These are phyloP conservation scores for Pleurostoma richardsiae DNA, from an alignment of 2,329 filamentous ascomycete species.

Conservation along the genomic window DNA sequence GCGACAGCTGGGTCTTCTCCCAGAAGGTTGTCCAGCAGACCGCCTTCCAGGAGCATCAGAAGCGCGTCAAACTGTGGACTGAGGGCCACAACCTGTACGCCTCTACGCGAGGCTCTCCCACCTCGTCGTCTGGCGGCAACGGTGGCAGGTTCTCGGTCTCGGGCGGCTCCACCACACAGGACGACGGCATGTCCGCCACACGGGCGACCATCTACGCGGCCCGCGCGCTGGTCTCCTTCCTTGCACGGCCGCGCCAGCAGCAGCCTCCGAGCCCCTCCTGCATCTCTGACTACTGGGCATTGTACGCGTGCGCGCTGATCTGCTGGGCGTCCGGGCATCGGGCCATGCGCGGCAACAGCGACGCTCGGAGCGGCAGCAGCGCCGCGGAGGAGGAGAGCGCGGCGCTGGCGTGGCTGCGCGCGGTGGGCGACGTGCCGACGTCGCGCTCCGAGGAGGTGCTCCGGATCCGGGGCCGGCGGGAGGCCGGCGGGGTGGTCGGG, in stretches of 20 bases:
- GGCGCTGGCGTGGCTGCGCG: conserved; percentile 30
- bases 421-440: conserved; percentile 28
- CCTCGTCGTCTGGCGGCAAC: conserved; percentile 10
- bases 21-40: conserved; percentile 41
- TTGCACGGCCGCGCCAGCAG: conserved; percentile 20
- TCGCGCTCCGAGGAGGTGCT: conserved; percentile 29
- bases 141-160: conserved; percentile 10
- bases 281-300: conserved; percentile 47
- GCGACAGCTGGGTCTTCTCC: conserved; percentile 54
- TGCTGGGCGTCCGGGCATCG: conserved; percentile 52
- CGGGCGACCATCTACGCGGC: conserved; percentile 45
- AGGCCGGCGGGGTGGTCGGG: conserved; percentile 39
- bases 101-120: not conserved
- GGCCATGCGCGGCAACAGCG: conserved; percentile 10
- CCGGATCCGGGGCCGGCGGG: conserved; percentile 30
- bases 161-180: conserved; percentile 10
- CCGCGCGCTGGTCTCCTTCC: conserved; percentile 41
- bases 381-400: conserved; percentile 13
- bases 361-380: conserved; percentile 7
- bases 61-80: conserved; percentile 38
- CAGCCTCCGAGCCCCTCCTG: conserved; percentile 15
- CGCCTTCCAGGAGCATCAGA: conserved; percentile 41
- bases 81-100: conserved; percentile 3
- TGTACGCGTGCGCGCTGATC: conserved; percentile 53
- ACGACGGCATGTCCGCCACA: conserved; percentile 35